A percentile compares a stretch with the other conserved stretches of the same genome.
These are phyloP conservation scores for Corynespora cassiicola DNA, from an alignment of 2,329 filamentous ascomycete species.

Conservation along the genomic window DNA sequence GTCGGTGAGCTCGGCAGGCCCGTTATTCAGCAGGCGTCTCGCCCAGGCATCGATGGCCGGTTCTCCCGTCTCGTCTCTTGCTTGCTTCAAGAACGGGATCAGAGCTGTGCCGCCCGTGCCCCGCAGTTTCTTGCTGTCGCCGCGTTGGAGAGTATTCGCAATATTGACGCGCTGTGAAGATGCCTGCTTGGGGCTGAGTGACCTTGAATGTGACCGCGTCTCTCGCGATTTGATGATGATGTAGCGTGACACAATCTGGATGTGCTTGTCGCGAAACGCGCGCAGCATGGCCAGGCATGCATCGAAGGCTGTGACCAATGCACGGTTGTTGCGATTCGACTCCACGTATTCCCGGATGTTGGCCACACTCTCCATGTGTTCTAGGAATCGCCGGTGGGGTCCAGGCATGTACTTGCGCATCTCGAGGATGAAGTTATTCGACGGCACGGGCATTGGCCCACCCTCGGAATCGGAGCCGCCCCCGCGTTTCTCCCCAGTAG, in stretches of 20 bases:
- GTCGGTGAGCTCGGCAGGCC: slow-evolving; percentile 43
- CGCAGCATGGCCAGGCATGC: slow-evolving; percentile 83
- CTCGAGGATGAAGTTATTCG: slow-evolving; percentile 92
- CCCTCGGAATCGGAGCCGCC: slow-evolving; percentile 46
- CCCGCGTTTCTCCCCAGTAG: slow-evolving; percentile 75
- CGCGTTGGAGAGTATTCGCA: slow-evolving; percentile 52
- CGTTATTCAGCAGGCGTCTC: slow-evolving; percentile 62
- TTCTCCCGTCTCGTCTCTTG: slow-evolving; percentile 93
- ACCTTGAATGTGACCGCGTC: slow-evolving; percentile 68
- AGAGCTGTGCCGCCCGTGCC: slow-evolving; percentile 93
- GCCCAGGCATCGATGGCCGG: slow-evolving; percentile 78
- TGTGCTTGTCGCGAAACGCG: slow-evolving; percentile 88
- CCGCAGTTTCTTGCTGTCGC: slow-evolving; percentile 66
- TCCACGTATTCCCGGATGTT: slow-evolving; percentile 89
- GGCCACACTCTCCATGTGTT: slow-evolving; percentile 77
- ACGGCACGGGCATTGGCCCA: slow-evolving; percentile 54
- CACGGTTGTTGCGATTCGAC: slow-evolving; percentile 63
- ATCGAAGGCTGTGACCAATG: slow-evolving; percentile 83
- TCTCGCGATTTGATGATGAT: slow-evolving; percentile 89
- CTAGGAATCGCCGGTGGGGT: slow-evolving; percentile 85
- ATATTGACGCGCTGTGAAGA: slow-evolving; percentile 63
- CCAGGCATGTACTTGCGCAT: slow-evolving; percentile 99
- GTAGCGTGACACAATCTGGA: slow-evolving; percentile 94
- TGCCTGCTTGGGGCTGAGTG: slow-evolving; percentile 61
- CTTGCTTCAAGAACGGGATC: slow-evolving; percentile 96